Evolutionary conservation across 192 early-diverging fungal genomes (phyloP).

Genomic region (Coemansia sp.): DNA sequence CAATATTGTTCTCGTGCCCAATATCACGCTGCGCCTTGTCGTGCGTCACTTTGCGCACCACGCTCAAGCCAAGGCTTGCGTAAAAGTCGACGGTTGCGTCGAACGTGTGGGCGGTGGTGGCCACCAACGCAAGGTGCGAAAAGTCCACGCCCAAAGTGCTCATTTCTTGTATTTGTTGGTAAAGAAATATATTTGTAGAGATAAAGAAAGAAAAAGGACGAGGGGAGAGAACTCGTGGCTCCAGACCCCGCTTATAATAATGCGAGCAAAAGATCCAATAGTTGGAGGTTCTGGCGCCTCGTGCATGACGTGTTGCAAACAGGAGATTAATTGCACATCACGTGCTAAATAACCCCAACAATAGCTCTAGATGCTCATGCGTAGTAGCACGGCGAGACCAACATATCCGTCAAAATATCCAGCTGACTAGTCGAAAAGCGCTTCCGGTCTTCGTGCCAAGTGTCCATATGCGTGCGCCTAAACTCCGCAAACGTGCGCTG

Average conservation of each 20-base stretch:
- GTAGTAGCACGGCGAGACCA: slow-evolving; percentile 85
- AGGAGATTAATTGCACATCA: too few species aligned
- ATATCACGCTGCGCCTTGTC: slow-evolving; percentile 34
- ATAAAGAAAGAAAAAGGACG: background rate
- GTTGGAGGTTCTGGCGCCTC: too few species aligned
- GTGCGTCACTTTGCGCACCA: slow-evolving; percentile 41
- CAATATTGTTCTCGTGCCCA: slow-evolving; percentile 28
- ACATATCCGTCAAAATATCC: slow-evolving; percentile 80
- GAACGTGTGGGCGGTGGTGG: slow-evolving; percentile 23
- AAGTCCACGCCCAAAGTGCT: slow-evolving; percentile 26
- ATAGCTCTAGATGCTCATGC: slow-evolving; percentile 50
- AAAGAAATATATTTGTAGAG: background rate
- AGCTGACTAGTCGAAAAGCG: slow-evolving; percentile 76
- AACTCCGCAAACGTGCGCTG: slow-evolving; percentile 91
- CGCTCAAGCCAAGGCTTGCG: slow-evolving; percentile 57
- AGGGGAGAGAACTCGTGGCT: too few species aligned
- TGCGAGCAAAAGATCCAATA: too few species aligned
- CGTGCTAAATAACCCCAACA: too few species aligned
- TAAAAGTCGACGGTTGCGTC: slow-evolving; percentile 58
- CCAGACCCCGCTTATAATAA: too few species aligned
- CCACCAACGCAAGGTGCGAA: slow-evolving; percentile 46
- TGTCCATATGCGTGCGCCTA: slow-evolving; percentile 90
- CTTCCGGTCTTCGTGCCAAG: slow-evolving; percentile 86
- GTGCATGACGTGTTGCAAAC: too few species aligned
- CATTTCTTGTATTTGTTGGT: background rate